Evolutionary conservation across 345 rosid genomes (phyloP), one percentile per base, ranked within the genome.

Genomic region (Garcia nutans): DNA sequence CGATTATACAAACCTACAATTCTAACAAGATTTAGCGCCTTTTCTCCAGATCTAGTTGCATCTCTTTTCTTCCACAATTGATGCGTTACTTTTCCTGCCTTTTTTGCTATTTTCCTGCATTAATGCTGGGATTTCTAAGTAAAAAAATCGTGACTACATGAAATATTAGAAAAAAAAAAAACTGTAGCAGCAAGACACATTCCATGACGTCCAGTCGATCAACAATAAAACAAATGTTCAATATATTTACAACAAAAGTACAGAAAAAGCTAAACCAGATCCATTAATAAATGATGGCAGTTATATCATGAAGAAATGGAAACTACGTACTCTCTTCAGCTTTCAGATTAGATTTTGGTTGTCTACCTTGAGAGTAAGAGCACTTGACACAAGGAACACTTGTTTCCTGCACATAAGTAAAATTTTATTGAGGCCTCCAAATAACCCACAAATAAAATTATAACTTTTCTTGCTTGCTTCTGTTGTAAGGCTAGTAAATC

Each of bases 1-100:
- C 1, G 8, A 47, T 17, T 60, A 45, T 2, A 20, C 44, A 57
- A 23, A 79, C 91, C 78, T 74, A 94, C 98, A 81, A 85, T 86
- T 82, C 90, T 82, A 33, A 91, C 83, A 78, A 95, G 92, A 83
- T 80, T 84, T 47, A 82, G 80, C 33, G 97, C 97, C 82, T 95
- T 93, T 61, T 83, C 84, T 15, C 99, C 96, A 52, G 97, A 89
- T 8, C 93, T 90, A 79, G 94, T 82, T 33, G 97, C 85, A 61
- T 95, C 96, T 75, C 86, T 89, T 81, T 84, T 93, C 89, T 87
- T 86, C 97, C 96, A 93, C 82, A 90, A 81, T 75, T 88, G 97
- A 6, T 87, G 92, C 77, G 87, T 90, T 76, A 47, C 79, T 80
- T 84, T 88, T 71, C 87, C 85, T 13, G 58, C 82, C 58, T 89